A percentile compares a stretch with the other conserved stretches of the same genome.
Evolutionary conservation across 2,329 filamentous ascomycete genomes (phyloP).

Genomic region (Chaetomium globosum): DNA sequence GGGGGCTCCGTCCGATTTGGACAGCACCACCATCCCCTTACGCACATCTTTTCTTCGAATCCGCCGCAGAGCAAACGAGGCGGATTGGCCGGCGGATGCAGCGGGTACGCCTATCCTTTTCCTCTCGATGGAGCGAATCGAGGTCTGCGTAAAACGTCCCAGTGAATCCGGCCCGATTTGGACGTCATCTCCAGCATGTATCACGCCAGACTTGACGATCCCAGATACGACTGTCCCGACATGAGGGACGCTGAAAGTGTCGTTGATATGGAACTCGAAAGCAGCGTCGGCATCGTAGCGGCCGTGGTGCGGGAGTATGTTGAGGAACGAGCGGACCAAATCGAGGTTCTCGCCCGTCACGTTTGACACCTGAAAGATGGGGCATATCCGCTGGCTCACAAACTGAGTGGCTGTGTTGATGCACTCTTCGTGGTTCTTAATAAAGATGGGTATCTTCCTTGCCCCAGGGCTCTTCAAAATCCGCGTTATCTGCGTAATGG

Average conservation of each 20-base stretch:
- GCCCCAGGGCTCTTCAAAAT: constrained; percentile 94
- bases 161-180: constrained; percentile 88
- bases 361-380: constrained; percentile 97
- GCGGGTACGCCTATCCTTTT: constrained; percentile 88
- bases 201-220: constrained; percentile 82
- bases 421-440: constrained; percentile 87
- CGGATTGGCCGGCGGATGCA: constrained; percentile 88
- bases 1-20: constrained; percentile 72
- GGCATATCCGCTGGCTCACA: constrained; percentile 91
- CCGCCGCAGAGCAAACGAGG: constrained; percentile 86
- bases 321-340: constrained; percentile 87
- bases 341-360: constrained; percentile 92
- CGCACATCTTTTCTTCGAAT: constrained; percentile 88
- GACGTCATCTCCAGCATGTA: constrained; percentile 88
- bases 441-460: constrained; percentile 92
- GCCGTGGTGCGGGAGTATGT: constrained; percentile 91
- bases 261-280: constrained; percentile 94
- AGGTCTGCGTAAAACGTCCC: constrained; percentile 85
- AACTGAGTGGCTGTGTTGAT: constrained; percentile 96
- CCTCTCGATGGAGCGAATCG: constrained; percentile 88
- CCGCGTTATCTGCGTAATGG: constrained; percentile 84
- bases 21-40: constrained; percentile 96
- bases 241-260: constrained; percentile 97
- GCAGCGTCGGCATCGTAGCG: constrained; percentile 86
- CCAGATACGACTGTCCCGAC: constrained; percentile 95